Conservation (phyloP, 768 basidiomycete genomes). For the Rhodotorula toruloides region DNA sequence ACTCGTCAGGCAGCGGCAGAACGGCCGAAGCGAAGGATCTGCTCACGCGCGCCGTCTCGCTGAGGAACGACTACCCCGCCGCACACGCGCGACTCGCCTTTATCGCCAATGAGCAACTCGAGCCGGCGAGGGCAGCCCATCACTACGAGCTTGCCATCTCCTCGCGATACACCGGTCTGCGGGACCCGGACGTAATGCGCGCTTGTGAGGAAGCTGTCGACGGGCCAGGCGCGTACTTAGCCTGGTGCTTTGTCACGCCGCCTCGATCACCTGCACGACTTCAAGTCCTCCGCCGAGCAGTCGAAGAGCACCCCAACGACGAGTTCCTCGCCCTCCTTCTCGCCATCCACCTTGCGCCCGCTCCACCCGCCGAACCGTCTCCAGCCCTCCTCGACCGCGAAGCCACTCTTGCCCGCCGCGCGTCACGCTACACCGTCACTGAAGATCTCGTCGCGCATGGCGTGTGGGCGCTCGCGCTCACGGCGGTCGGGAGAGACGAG, state of each 20-base stretch:
- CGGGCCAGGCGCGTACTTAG: constrained; percentile 13
- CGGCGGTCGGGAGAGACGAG: not conserved
- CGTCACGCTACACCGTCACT: not conserved
- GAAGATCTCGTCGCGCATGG: not conserved
- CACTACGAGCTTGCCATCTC: not conserved
- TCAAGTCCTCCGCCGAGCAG: constrained; percentile 10
- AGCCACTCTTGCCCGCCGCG: not conserved
- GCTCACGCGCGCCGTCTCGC: constrained; percentile 1
- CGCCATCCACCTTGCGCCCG: not conserved
- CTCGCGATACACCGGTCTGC: not conserved
- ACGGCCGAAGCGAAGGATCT: not conserved
- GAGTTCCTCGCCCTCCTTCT: constrained; percentile 17
- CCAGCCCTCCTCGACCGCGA: not conserved
- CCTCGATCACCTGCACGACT: not conserved
- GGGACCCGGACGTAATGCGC: constrained; percentile 9
- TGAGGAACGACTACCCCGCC: constrained; percentile 22
- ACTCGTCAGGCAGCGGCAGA: not conserved
- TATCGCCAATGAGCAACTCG: constrained; percentile 29
- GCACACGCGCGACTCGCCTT: constrained; percentile 30
- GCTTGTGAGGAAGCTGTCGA: not conserved
- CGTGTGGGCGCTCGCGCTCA: not conserved
- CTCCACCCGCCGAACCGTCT: not conserved
- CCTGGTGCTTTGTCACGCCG: constrained; percentile 11
- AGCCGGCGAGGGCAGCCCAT: not conserved
- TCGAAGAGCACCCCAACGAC: constrained; percentile 7